These are phyloP conservation scores for Scutellaria barbata DNA, from an alignment of 257 asterid species.

Conservation along the genomic window DNA sequence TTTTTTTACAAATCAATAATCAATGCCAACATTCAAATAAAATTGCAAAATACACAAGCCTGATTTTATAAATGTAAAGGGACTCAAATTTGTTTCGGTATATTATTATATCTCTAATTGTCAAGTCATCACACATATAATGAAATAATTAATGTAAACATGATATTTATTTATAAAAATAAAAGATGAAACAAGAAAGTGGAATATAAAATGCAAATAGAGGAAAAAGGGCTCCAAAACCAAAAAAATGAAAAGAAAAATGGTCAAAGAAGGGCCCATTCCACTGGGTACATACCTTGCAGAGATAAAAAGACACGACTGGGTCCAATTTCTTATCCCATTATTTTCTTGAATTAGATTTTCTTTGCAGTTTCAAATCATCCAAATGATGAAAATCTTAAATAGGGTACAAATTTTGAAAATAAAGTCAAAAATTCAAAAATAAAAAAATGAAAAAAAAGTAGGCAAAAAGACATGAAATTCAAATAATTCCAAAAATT, in stretches of 20 bases:
- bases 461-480: not conserved
- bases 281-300: conserved; percentile 33
- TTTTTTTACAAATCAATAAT: not conserved
- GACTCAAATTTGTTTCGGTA: not conserved
- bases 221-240: conserved; percentile 35
- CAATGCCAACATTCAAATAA: not conserved
- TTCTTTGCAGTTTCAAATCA: conserved; percentile 16
- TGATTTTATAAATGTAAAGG: not conserved
- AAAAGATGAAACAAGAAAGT: not conserved
- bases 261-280: conserved; percentile 42
- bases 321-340: conserved; percentile 34
- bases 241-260: conserved; percentile 34
- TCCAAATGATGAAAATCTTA: conserved; percentile 12
- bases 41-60: not conserved
- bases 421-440: not conserved
- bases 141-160: not conserved
- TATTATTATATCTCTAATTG: not conserved
- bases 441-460: not conserved
- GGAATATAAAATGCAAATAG: not conserved
- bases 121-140: not conserved
- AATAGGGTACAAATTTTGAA: conserved; percentile 3
- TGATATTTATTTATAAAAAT: not conserved
- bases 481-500: conserved; percentile 18
- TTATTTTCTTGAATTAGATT: conserved; percentile 26
- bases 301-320: conserved; percentile 32